Percentiles rank a stretch among this genome's conserved stretches.
Conservation (phyloP, 116 monocot genomes). For the Phalaenopsis hybrid region DNA sequence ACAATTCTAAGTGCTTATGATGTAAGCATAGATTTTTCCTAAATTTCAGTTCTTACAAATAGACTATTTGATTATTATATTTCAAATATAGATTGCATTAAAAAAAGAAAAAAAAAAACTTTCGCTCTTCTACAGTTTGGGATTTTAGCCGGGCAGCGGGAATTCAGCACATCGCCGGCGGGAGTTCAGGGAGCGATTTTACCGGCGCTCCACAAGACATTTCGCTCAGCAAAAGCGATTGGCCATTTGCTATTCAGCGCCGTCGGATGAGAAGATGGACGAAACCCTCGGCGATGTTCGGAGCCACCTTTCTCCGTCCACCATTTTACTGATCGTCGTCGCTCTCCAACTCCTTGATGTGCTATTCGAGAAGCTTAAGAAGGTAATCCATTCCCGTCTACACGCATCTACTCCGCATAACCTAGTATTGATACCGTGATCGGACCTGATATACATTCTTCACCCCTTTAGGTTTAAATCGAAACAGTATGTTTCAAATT, state of each 20-base stretch:
- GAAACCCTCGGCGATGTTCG: not conserved
- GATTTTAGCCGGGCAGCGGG: too few species aligned
- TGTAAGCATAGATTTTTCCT: too few species aligned
- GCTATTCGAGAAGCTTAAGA: slow-evolving; percentile 5
- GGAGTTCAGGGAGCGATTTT: too few species aligned
- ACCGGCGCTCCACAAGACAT: not conserved
- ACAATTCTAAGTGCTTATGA: too few species aligned
- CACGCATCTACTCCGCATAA: not conserved
- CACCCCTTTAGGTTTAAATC: not conserved
- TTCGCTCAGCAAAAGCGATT: not conserved
- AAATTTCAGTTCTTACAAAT: too few species aligned
- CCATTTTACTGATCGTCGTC: not conserved
- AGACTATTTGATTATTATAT: too few species aligned
- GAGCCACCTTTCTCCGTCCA: not conserved
- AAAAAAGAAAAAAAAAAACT: too few species aligned
- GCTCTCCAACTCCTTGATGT: slow-evolving; percentile 1
- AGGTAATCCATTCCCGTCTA: not conserved
- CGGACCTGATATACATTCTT: slow-evolving; percentile 2
- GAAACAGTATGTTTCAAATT: not conserved
- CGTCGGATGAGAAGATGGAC: not conserved
- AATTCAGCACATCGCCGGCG: too few species aligned
- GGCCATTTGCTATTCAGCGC: not conserved
- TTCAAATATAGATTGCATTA: too few species aligned
- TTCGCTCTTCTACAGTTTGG: too few species aligned
- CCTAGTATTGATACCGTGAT: slow-evolving; percentile 22